Percentiles rank a stretch among this genome's conserved stretches.
These are phyloP conservation scores for Gastrolobium villosum DNA, from an alignment of 306 rosid species.

Conservation along the genomic window DNA sequence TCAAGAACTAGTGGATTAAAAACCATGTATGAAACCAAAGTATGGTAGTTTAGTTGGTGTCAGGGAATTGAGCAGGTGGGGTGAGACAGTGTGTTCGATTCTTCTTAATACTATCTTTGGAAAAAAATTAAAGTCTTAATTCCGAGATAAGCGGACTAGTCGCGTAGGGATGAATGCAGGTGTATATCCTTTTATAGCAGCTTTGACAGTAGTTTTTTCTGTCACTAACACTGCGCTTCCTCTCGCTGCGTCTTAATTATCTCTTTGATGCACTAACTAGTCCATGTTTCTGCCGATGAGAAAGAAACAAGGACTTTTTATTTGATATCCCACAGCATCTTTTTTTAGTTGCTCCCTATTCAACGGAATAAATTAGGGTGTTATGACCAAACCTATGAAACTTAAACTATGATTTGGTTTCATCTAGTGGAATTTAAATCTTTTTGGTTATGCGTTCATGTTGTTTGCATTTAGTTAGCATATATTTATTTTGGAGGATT, in stretches of 20 bases:
- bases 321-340: conserved; percentile 30
- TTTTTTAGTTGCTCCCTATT: background rate
- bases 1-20: conserved; percentile 28
- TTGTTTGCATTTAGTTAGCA: background rate
- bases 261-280: conserved; percentile 25
- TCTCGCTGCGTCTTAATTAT: conserved; percentile 39
- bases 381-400: background rate
- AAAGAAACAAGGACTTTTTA: conserved; percentile 22
- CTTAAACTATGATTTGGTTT: conserved; percentile 8
- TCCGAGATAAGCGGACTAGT: no score
- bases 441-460: background rate
- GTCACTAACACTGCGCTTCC: conserved; percentile 33
- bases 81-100: no score
- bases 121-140: no score
- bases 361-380: background rate
- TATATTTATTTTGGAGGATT: background rate
- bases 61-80: no score
- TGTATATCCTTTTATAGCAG: conserved; percentile 41
- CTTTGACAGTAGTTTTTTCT: conserved; percentile 42
- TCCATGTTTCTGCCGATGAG: conserved; percentile 15
- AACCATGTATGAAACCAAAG: background rate
- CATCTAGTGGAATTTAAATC: background rate
- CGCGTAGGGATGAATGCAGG: background rate
- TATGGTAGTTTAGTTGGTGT: no score
- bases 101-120: no score